Percentiles rank a stretch among this genome's conserved stretches.
These are phyloP conservation scores for Apiospora pterosperma DNA, from an alignment of 2,329 filamentous ascomycete genomes.

Conservation along the genomic window DNA sequence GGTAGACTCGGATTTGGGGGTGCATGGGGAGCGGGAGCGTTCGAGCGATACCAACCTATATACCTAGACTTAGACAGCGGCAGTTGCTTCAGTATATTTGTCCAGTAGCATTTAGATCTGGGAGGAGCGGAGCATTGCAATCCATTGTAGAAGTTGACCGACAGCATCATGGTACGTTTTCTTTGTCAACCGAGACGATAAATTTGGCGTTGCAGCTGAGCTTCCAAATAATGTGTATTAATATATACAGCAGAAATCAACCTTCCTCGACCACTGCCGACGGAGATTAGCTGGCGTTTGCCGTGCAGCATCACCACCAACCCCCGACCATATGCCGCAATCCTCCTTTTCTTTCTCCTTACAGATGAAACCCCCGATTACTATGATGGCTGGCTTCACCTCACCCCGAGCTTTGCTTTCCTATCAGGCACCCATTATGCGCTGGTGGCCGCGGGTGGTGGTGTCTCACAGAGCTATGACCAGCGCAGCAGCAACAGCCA, in stretches of 20 bases:
- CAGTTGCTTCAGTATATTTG: background rate
- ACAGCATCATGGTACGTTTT: too few species aligned
- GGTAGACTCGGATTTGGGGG: too few species aligned
- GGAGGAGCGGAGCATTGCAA: background rate
- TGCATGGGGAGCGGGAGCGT: background rate
- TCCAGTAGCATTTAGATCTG: background rate
- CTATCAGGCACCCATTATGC: too few species aligned
- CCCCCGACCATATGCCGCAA: too few species aligned
- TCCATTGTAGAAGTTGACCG: background rate
- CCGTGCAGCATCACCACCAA: too few species aligned
- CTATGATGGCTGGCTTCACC: background rate
- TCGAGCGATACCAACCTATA: background rate
- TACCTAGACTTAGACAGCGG: background rate
- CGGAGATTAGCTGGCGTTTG: too few species aligned
- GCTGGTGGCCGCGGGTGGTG: too few species aligned
- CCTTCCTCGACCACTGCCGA: too few species aligned
- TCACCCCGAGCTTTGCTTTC: background rate
- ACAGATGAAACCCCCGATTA: background rate
- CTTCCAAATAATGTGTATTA: background rate
- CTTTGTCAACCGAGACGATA: too few species aligned
- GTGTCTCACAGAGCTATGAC: conserved; percentile 23
- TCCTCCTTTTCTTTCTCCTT: background rate
- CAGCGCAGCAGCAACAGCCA: conserved; percentile 26
- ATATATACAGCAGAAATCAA: background rate
- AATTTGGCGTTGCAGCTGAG: background rate